Evolutionary conservation across 1,284 basidiomycete species (phyloP).

Genomic region (Anthracocystis panici-leucophaei): DNA sequence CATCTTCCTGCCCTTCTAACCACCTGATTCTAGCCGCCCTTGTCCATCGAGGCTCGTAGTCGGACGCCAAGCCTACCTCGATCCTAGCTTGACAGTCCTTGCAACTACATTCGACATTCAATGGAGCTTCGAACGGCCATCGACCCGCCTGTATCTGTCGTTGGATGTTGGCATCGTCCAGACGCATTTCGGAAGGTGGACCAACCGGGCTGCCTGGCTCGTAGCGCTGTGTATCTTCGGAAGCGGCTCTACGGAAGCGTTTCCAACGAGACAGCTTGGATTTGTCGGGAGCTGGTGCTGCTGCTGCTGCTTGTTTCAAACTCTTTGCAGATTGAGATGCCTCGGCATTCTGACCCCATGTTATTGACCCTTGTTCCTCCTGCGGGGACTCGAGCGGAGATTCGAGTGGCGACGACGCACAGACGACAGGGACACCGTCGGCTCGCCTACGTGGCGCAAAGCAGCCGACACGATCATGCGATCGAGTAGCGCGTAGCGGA

Average conservation of each 20-base stretch:
- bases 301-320: neutral
- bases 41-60: slow-evolving; percentile 43
- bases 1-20: slow-evolving; percentile 36
- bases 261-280: slow-evolving; percentile 28
- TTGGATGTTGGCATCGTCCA: slow-evolving; percentile 25
- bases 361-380: slow-evolving; percentile 12
- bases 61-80: slow-evolving; percentile 31
- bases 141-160: slow-evolving; percentile 35
- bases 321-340: neutral
- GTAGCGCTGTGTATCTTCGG: slow-evolving; percentile 15
- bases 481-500: slow-evolving; percentile 20
- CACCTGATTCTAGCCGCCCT: slow-evolving; percentile 37
- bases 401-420: slow-evolving; percentile 10
- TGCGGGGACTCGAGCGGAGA: slow-evolving; percentile 23
- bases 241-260: slow-evolving; percentile 30
- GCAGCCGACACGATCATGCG: slow-evolving; percentile 27
- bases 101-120: slow-evolving; percentile 48
- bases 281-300: slow-evolving; percentile 6
- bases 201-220: slow-evolving; percentile 11
- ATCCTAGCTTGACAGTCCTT: slow-evolving; percentile 43
- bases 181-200: slow-evolving; percentile 5
- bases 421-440: slow-evolving; percentile 35
- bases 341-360: neutral
- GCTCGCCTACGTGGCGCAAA: slow-evolving; percentile 19
- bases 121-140: slow-evolving; percentile 44